phyloP scores from a whole-genome alignment of 2,329 filamentous ascomycete species.

The Chaetomiaceae sp. region DNA sequence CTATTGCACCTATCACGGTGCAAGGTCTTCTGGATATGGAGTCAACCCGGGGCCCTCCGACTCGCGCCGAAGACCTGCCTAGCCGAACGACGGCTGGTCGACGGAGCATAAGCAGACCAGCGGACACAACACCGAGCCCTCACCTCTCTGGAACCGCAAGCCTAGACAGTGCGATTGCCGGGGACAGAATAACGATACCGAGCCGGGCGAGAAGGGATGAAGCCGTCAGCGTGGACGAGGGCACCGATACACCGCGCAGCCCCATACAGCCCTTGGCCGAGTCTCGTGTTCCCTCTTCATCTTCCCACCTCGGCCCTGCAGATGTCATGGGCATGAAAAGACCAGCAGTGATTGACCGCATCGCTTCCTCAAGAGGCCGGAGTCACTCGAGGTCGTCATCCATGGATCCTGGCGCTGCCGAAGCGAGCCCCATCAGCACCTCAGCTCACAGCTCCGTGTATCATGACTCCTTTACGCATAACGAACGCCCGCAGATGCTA shows the following conservation, averaged over 20 bases:
- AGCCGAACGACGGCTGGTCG: slow-evolving; percentile 33
- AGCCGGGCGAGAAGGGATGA: slow-evolving; percentile 39
- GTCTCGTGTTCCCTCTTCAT: slow-evolving; percentile 25
- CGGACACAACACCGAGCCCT: slow-evolving; percentile 38
- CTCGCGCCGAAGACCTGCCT: slow-evolving; percentile 42
- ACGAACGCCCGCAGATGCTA: slow-evolving; percentile 42
- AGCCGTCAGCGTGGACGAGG: slow-evolving; percentile 42
- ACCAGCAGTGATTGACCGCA: slow-evolving; percentile 53
- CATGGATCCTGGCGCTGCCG: slow-evolving; percentile 52
- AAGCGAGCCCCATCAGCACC: slow-evolving; percentile 54
- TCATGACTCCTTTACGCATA: slow-evolving; percentile 52
- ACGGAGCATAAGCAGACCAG: slow-evolving; percentile 40
- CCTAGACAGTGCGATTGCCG: slow-evolving; percentile 33
- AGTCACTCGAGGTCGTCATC: slow-evolving; percentile 55
- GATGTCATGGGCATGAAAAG: slow-evolving; percentile 41
- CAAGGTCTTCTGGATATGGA: slow-evolving; percentile 48
- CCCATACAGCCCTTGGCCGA: slow-evolving; percentile 38
- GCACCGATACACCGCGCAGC: slow-evolving; percentile 41
- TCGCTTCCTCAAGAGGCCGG: slow-evolving; percentile 43
- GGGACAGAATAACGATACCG: slow-evolving; percentile 30
- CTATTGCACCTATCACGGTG: slow-evolving; percentile 46
- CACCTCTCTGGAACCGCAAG: slow-evolving; percentile 35
- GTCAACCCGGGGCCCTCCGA: slow-evolving; percentile 37
- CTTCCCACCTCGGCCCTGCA: slow-evolving; percentile 29
- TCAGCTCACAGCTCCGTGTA: slow-evolving; percentile 55